phyloP scores from a whole-genome alignment of 768 basidiomycete genomes.

The Boletellus emodensis region DNA sequence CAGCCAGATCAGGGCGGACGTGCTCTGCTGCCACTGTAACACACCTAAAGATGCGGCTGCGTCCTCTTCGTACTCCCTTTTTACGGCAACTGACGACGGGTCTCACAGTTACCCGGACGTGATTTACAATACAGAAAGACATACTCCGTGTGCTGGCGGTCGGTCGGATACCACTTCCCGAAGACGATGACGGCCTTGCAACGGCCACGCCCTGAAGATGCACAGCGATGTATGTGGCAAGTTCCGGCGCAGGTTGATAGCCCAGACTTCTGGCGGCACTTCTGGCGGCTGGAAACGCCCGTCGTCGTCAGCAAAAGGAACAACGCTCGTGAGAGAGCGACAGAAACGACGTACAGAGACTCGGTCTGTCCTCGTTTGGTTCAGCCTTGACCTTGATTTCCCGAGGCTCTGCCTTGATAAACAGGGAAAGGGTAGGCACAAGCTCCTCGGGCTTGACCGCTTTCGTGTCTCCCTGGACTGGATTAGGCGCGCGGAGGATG shows the following conservation, averaged over 20 bases:
- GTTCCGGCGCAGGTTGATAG: slow-evolving; percentile 9
- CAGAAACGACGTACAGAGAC: neutral
- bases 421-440: neutral
- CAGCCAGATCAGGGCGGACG: neutral
- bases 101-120: neutral
- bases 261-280: neutral
- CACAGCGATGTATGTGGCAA: slow-evolving; percentile 1
- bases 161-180: neutral
- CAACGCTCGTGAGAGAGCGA: neutral
- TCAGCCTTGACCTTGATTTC: slow-evolving; percentile 6
- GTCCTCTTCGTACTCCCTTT: slow-evolving; percentile 18
- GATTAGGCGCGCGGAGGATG: slow-evolving; percentile 8
- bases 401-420: slow-evolving; percentile 4
- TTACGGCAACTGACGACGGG: neutral
- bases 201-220: neutral
- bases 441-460: neutral
- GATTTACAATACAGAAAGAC: neutral
- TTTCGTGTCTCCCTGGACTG: neutral
- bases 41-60: neutral
- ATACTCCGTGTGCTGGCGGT: neutral
- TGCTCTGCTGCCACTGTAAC: neutral
- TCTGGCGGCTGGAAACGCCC: neutral
- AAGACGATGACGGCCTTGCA: too few relatives aligned
- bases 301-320: neutral
- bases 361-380: neutral